Base-by-base conservation (phyloP, 83 land plant species). In the Diphasiastrum complanatum region DNA sequence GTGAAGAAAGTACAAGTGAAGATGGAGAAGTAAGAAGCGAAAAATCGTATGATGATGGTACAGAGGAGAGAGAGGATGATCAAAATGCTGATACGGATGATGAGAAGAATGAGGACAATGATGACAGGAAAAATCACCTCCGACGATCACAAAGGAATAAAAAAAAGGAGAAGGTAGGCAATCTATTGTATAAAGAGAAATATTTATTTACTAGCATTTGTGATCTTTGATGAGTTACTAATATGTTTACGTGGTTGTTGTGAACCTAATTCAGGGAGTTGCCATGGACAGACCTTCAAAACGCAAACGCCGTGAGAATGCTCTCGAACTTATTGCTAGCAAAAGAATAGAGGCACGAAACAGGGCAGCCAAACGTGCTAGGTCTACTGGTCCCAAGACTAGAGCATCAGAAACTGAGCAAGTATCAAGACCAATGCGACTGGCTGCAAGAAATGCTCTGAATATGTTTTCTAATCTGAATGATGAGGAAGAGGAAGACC, bases 391-490 rank as follows among this genome's bases (percentile, higher is more conserved):
- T 38, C 14, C 43, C 8, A 14, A 53, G n/a, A 79, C 36, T 50
- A 77, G 67, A 49, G 82, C 64, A 51, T 57, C 77, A 23, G 73
- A 71, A 3, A 66, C 41, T 40, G 73, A 70, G 51, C 79, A 81
- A 61, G 64, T 78, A 6, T 60, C 58, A 26, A 69, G 95, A 35
- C 93, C 95, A n/a, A 85, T 70, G 63, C 67, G 97, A 45, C 75
- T 69, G 41, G 97, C 97, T 48, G 95, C 95, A 32, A 68, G 76
- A 5, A 91, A 84, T 76, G 97, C 90, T 34, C 80, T 80, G 31
- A 76, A 29, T 40, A 25, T 82, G 24, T 80, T 89, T 41, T 78
- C 91, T n/a, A 65, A 69, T 59, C 69, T 87, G 19, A 65, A 50
- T 33, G 83, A 71, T 51, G 66, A 80, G 24, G 83, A 83, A 61